phyloP scores from a whole-genome alignment of 1,284 basidiomycete genomes.

The Ceratobasidium sp. region DNA sequence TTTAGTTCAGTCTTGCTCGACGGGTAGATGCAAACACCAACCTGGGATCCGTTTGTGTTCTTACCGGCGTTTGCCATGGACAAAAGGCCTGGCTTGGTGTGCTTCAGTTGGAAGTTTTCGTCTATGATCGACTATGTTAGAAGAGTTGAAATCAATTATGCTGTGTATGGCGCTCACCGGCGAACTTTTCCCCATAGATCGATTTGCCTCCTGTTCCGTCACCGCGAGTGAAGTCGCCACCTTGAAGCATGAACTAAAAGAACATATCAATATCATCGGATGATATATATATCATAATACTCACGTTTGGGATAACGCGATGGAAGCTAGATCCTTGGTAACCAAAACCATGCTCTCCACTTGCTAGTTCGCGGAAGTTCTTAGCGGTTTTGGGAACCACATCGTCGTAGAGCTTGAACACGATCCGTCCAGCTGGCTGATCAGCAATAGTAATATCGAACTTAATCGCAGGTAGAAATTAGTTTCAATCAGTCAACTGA shows the following conservation, averaged over 20 bases:
- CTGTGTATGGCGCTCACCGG: slow-evolving; percentile 59
- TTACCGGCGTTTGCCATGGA: slow-evolving; percentile 72
- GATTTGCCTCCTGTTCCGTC: slow-evolving; percentile 94
- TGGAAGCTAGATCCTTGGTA: slow-evolving; percentile 59
- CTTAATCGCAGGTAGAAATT: background rate
- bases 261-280: too few species aligned
- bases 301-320: slow-evolving; percentile 56
- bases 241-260: slow-evolving; percentile 80
- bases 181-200: slow-evolving; percentile 90
- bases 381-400: slow-evolving; percentile 58
- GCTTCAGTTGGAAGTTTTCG: slow-evolving; percentile 63
- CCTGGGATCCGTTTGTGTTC: slow-evolving; percentile 63
- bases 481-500: background rate
- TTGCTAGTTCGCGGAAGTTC: slow-evolving; percentile 68
- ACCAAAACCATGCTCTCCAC: slow-evolving; percentile 62
- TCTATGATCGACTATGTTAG: slow-evolving; percentile 30
- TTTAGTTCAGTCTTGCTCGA: too few species aligned
- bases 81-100: slow-evolving; percentile 64
- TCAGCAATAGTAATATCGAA: slow-evolving; percentile 54
- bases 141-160: too few species aligned
- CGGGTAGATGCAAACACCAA: too few species aligned
- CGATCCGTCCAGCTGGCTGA: slow-evolving; percentile 56
- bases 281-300: background rate
- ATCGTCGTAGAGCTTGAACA: slow-evolving; percentile 62
- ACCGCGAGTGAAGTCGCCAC: slow-evolving; percentile 59